Base-by-base conservation (phyloP, 495 filamentous ascomycete species). In the Aspergillus hancockii region DNA sequence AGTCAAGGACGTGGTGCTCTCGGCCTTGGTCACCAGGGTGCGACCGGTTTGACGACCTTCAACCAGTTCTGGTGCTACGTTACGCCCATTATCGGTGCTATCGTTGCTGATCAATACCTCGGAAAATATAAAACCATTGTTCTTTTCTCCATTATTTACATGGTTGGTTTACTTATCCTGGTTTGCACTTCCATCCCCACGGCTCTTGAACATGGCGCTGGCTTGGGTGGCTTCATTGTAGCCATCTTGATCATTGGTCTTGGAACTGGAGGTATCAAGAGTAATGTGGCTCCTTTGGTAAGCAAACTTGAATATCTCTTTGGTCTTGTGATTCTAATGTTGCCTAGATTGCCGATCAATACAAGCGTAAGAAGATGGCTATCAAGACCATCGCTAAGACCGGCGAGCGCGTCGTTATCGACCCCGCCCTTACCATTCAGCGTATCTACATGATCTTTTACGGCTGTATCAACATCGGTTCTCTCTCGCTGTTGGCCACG, bases 381-480 rank as follows among this genome's bases (percentile, higher is more conserved):
- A 66, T 85, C 46, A 63, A 65, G 36, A 75, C 72, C 30, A 69
- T 47, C 21, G 43, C 73, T 25, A 80, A 83, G 72, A 84, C 78
- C 53, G 90, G 90, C 54, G 88, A 92, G 74, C 81, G 83, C 32
- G 87, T 90, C 23, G 83, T 94, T 53, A 83, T 92, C 41, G 89
- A 92, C 65, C 90, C 90, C 1, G 77, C 83, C 46, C 80, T 90
- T 49, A 92, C 89, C 12, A 82, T 89, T 58, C 87, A 90, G 73
- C 81, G 85, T 46, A 87, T 93, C 56, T 88, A 88, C 77, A 85
- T 87, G 81, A 81, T 86, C 54, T 90, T 90, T 71, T 92, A 92
- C 67, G 72, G 82, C 46, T 85, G 86, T 62, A 90, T 93, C 79
- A 93, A 96, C 76, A 62, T 95, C 56, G 90, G 90, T 14, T 83